Evolutionary conservation across 495 filamentous ascomycete species (phyloP).

Genomic region (Apiosordaria backusii): DNA sequence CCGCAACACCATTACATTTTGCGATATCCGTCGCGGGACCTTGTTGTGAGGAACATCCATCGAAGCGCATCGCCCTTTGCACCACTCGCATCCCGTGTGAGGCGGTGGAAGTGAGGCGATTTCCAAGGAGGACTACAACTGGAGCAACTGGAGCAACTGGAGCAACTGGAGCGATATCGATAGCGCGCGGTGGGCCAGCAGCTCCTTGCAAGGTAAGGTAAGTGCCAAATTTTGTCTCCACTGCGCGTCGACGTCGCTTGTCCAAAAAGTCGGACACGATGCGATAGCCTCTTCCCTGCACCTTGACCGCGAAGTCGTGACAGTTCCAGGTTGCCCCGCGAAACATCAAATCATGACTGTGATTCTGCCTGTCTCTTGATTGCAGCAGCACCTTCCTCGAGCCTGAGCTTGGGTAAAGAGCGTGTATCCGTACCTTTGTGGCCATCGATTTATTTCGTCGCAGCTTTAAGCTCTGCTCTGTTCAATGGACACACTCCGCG

Average conservation of each 20-base stretch:
- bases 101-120: not conserved
- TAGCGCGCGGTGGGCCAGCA: slow-evolving; percentile 1
- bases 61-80: not conserved
- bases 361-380: not conserved
- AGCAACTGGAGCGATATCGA: not conserved
- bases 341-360: no score
- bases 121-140: not conserved
- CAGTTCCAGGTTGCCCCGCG: no score
- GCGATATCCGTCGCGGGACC: not conserved
- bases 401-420: not conserved
- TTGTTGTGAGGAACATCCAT: not conserved
- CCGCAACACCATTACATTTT: not conserved
- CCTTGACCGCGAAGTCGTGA: no score
- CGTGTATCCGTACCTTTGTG: not conserved
- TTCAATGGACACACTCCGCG: not conserved
- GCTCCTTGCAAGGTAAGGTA: not conserved
- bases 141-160: no score
- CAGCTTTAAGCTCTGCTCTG: not conserved
- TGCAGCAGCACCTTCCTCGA: not conserved
- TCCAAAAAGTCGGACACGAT: not conserved
- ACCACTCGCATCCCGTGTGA: not conserved
- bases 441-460: not conserved
- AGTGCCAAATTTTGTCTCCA: slow-evolving; percentile 1
- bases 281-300: not conserved
- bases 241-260: not conserved